These are phyloP conservation scores for Zymoseptoria crescenta DNA, from an alignment of 2,329 filamentous ascomycete species.

Conservation along the genomic window DNA sequence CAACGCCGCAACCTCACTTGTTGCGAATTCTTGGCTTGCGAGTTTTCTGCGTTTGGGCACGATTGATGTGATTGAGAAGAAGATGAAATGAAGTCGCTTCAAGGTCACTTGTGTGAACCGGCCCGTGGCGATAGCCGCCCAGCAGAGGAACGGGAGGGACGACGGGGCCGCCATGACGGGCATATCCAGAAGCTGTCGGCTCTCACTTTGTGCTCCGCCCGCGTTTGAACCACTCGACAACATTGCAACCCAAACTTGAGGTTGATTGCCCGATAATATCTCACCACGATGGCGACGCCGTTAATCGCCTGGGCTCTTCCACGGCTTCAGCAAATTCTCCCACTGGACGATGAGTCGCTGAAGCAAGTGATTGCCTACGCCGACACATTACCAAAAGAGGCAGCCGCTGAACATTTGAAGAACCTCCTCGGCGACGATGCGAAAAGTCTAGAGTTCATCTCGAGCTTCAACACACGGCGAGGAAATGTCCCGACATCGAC, in stretches of 20 bases:
- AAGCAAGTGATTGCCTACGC: conserved; percentile 80
- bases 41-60: not conserved
- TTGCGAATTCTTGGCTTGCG: not conserved
- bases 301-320: conserved; percentile 50
- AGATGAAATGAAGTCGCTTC: conserved; percentile 1
- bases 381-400: conserved; percentile 63
- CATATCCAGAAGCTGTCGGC: not conserved
- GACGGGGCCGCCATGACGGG: not conserved
- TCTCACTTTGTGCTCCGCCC: not conserved
- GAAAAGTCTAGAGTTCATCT: conserved; percentile 63
- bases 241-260: not conserved
- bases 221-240: not conserved
- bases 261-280: not conserved
- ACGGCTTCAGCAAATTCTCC: conserved; percentile 71
- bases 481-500: conserved; percentile 26
- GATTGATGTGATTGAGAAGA: not conserved
- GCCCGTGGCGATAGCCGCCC: not conserved
- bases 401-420: conserved; percentile 75
- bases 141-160: not conserved
- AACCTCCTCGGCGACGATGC: conserved; percentile 83
- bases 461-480: conserved; percentile 63
- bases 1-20: not conserved
- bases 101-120: not conserved
- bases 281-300: conserved; percentile 16
- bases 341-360: conserved; percentile 76